phyloP scores from a whole-genome alignment of 139 green algal species.

The Eudorina sp. region DNA sequence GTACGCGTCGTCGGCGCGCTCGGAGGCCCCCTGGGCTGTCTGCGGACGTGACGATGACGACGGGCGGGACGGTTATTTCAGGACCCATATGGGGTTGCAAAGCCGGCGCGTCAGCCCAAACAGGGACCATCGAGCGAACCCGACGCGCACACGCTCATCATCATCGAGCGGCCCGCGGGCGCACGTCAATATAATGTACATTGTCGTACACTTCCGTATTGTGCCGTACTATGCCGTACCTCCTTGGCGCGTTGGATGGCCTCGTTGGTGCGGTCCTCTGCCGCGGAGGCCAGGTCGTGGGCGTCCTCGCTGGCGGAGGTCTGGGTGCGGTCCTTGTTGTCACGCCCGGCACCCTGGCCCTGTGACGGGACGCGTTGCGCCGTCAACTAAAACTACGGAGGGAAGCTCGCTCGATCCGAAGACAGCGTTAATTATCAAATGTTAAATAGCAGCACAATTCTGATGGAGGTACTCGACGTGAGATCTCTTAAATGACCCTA shows the following conservation, averaged over 20 bases:
- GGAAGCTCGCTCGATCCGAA: background rate
- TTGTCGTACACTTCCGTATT: background rate
- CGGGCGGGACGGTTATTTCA: no score
- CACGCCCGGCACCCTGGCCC: background rate
- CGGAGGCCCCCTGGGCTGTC: background rate
- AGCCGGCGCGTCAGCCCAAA: background rate
- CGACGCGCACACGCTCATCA: background rate
- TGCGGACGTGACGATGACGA: no score
- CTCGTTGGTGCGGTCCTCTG: conserved; percentile 23
- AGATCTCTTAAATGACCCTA: background rate
- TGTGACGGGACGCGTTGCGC: background rate
- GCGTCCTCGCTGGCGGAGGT: conserved; percentile 29
- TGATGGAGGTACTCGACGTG: background rate
- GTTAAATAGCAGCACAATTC: background rate
- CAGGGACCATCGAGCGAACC: background rate
- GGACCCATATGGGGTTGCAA: no score
- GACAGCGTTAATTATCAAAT: background rate
- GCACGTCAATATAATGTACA: background rate
- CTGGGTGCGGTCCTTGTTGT: conserved; percentile 38
- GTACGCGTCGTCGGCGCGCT: background rate
- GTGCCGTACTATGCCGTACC: background rate
- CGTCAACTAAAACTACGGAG: background rate
- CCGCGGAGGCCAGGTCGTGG: background rate
- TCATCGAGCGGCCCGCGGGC: no score
- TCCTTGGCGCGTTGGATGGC: conserved; percentile 1